Evolutionary conservation across 2,329 filamentous ascomycete genomes (phyloP).

Genomic region (Apiospora phragmitis): DNA sequence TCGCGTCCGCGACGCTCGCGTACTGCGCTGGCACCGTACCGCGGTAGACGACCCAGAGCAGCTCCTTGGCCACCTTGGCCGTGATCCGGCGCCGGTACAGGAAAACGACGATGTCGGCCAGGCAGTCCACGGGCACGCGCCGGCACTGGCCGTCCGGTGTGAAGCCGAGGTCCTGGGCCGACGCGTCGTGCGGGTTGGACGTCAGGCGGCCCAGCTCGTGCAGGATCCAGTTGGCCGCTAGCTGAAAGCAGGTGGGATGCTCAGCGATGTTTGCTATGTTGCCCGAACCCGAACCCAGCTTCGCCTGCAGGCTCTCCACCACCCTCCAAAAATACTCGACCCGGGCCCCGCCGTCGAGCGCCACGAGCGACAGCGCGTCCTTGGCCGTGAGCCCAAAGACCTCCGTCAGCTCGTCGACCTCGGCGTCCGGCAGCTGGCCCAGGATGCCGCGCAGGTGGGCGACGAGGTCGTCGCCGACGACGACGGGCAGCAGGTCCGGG

Average conservation of each 20-base stretch:
- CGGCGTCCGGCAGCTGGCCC: conserved; percentile 71
- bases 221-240: conserved; percentile 67
- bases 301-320: not conserved
- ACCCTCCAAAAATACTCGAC: conserved; percentile 73
- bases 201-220: conserved; percentile 74
- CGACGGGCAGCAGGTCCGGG: conserved; percentile 79
- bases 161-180: conserved; percentile 34
- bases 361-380: conserved; percentile 79
- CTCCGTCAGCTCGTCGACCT: conserved; percentile 61
- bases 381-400: conserved; percentile 72
- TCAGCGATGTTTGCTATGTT: conserved; percentile 23
- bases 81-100: conserved; percentile 53
- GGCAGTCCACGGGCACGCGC: conserved; percentile 45
- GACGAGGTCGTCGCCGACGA: conserved; percentile 73
- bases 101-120: conserved; percentile 53
- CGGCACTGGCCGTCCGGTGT: conserved; percentile 47
- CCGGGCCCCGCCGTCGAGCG: conserved; percentile 75
- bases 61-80: conserved; percentile 57
- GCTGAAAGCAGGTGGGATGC: conserved; percentile 39
- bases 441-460: conserved; percentile 61
- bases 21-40: conserved; percentile 41
- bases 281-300: conserved; percentile 19
- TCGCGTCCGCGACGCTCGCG: conserved; percentile 41
- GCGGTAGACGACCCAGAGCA: conserved; percentile 54
- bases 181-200: conserved; percentile 42